Conservation (phyloP, 495 filamentous ascomycete genomes). For the Pseudoneurospora amorphoporcata region DNA sequence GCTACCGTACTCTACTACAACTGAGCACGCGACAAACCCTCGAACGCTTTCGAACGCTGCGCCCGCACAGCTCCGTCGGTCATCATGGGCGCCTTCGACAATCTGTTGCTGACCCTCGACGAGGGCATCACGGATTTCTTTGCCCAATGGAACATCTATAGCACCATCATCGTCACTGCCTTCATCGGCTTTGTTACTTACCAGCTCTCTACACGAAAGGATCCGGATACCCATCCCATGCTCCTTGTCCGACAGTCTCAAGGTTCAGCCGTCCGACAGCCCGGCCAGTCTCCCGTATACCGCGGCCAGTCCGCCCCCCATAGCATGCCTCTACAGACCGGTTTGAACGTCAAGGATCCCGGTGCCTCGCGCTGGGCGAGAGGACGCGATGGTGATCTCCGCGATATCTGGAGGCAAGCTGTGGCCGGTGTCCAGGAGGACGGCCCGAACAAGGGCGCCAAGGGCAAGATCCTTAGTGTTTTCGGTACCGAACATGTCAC, state of each 20-base stretch:
- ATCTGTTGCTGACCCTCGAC: slow-evolving; percentile 53
- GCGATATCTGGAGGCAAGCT: slow-evolving; percentile 83
- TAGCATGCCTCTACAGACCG: slow-evolving; percentile 69
- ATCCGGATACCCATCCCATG: slow-evolving; percentile 86
- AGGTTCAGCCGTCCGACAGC: slow-evolving; percentile 65
- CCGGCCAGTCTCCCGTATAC: slow-evolving; percentile 74
- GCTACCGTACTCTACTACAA: not conserved
- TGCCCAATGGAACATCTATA: slow-evolving; percentile 70
- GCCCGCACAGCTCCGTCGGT: not conserved
- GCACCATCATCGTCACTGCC: slow-evolving; percentile 51
- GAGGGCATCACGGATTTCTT: slow-evolving; percentile 55
- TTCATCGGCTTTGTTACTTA: slow-evolving; percentile 46
- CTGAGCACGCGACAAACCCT: not conserved
- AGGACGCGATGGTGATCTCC: slow-evolving; percentile 79
- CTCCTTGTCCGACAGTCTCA: slow-evolving; percentile 77
- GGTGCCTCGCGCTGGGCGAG: slow-evolving; percentile 70
- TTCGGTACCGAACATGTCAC: slow-evolving; percentile 61
- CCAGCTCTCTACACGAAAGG: slow-evolving; percentile 38
- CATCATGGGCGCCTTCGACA: slow-evolving; percentile 26
- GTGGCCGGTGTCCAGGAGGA: slow-evolving; percentile 52
- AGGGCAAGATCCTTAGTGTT: slow-evolving; percentile 71
- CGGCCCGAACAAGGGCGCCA: slow-evolving; percentile 46
- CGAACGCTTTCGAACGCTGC: not conserved
- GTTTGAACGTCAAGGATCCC: slow-evolving; percentile 76
- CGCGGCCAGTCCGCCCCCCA: slow-evolving; percentile 73